Base-by-base conservation (phyloP, 192 early-diverging fungal species). In the Rhizoclosmatium globosum region DNA sequence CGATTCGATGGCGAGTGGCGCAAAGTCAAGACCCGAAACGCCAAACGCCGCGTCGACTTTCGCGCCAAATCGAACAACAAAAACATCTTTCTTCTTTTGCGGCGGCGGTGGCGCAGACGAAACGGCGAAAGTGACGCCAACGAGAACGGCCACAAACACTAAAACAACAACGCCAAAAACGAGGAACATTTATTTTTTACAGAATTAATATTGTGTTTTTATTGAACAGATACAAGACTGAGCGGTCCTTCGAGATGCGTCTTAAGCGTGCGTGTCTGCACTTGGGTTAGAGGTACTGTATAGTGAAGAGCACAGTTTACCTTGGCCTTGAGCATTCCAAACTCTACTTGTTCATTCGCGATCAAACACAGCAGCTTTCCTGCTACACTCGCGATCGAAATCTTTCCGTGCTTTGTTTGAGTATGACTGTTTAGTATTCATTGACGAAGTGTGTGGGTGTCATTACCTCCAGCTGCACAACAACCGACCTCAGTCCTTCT, bases 261-360 rank as follows among this genome's bases (percentile, higher is more conserved):
- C 47, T 79, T 79, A n/a, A 79, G 62, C 9, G 78, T 61, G 21
- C 64, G 73, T 7, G 78, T 79, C 78, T 79, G 62, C n/a, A 53
- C 21, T 15, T 41, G 9, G n/a, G 9, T 43, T 43, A 68, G 23
- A 38, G 21, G 19, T 3, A 44, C 58, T 69, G 15, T 42, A 17
- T 0, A 46, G 45, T 31, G 13, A 11, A 11, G 39, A 45, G 21
- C 17, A 42, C 7, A 43, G 45, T 21, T 59, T 23, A 85, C 85
- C 86, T 85, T 87, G 60, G 81, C 74, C 53, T 81, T 81, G n/a
- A 87, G 64, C 57, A 87, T 81, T 4, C 83, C 86, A 80, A 83
- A 81, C 46, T 87, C 86, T 17, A 83, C 84, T 7, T 66, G 44
- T 59, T 81, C 77, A 6, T 79, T 73, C 38, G 83, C 86, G 3